Evolutionary conservation across 169 alveolate genomes (phyloP), one percentile per base, ranked within the genome.

Genomic region (Eimeria praecox): DNA sequence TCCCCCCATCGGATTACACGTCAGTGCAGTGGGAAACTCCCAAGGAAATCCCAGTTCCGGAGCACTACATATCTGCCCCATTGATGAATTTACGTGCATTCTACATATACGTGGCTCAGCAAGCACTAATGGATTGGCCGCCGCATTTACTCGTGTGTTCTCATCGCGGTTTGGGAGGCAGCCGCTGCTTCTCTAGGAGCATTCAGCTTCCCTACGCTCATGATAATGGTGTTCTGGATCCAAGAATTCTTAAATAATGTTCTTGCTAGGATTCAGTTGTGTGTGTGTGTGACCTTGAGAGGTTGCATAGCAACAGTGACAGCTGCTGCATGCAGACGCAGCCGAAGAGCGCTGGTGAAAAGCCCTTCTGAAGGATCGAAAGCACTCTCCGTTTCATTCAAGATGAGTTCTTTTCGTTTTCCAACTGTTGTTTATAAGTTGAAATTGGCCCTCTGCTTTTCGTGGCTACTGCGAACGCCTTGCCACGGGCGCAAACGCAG

Each of bases 271-370:
- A 35, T 69, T 69, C 49, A 30, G 80, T 35, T 6, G 10, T 30
- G 80, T 69, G 80, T 69, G 80, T 69, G 80, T 33, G 4, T 3
- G 49, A 14, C 40, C 80, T 16, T 30, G 80, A 69, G 49, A 69
- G 80, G 80, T n/a, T n/a, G 30, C 80, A 69, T 30, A 49, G 35
- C 80, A 16, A 33, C 49, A 69, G 80, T 69, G 44, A 35, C 80
- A 33, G 14, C 80, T 77, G 87, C 27, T 77, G 87, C 87, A 77
- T 77, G 87, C 90, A 82, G 90, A 82, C 90, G 73, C 71, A 27
- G 90, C 90, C 90, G 71, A 82, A 82, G 73, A 82, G 90, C 66
- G 90, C 73, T 82, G 90, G 73, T 49, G 38, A 82, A 30, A 82
- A 52, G 49, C 71, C 90, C 71, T 33, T 52, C 49, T n/a, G 10